Conservation (phyloP, 192 early-diverging fungal species). For the Coemansia reversa region DNA sequence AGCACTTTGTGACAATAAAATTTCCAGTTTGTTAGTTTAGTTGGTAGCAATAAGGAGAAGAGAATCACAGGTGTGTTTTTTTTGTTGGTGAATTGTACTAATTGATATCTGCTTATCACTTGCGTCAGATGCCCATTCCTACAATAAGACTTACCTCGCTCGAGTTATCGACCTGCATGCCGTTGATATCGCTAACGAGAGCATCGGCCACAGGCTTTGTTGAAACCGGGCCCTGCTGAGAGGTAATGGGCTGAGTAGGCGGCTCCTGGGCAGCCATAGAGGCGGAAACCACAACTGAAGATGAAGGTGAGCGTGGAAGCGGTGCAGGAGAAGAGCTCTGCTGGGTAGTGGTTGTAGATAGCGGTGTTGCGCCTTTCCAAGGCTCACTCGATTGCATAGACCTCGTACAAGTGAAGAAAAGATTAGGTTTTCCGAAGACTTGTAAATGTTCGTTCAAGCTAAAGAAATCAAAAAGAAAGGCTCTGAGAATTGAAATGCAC, state of each 20-base stretch:
- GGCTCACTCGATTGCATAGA: conserved; percentile 21
- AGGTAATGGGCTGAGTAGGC: conserved; percentile 2
- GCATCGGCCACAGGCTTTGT: conserved; percentile 11
- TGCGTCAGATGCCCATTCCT: neutral
- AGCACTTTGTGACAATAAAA: neutral
- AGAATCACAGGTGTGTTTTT: neutral
- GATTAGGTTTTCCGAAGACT: neutral
- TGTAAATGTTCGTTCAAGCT: neutral
- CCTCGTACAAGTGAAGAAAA: neutral
- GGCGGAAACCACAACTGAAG: neutral
- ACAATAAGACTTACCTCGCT: conserved; percentile 38
- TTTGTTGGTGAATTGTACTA: neutral
- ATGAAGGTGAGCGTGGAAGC: neutral
- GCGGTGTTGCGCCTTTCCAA: conserved; percentile 11
- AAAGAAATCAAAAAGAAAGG: neutral
- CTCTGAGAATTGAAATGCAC: neutral
- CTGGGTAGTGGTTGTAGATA: conserved; percentile 6
- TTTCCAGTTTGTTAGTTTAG: neutral
- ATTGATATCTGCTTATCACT: neutral
- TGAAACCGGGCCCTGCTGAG: conserved; percentile 6
- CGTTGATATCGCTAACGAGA: conserved; percentile 16
- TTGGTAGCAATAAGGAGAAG: neutral
- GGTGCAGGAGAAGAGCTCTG: neutral
- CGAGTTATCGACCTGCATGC: conserved; percentile 41
- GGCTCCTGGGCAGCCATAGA: conserved; percentile 1